Evolutionary conservation across 129 eudicot species (phyloP).

Genomic region (Flaveria brownii): DNA sequence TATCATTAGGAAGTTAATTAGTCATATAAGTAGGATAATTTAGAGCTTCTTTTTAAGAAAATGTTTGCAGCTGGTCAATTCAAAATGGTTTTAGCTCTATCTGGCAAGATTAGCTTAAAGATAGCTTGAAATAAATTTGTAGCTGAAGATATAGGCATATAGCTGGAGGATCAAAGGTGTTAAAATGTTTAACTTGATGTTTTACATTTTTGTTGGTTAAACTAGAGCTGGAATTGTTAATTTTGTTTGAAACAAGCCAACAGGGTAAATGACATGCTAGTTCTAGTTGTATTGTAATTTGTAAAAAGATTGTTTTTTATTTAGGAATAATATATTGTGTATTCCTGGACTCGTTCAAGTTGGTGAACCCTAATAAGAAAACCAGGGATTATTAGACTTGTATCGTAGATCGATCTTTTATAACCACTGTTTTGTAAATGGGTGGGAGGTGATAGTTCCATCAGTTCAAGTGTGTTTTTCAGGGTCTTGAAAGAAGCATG

Average conservation of each 20-base stretch:
- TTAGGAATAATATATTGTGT: not conserved
- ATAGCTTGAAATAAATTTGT: not conserved
- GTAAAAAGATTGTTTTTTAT: not conserved
- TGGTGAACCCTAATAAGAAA: not conserved
- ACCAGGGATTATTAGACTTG: not conserved
- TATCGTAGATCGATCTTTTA: not conserved
- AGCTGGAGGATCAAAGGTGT: not conserved
- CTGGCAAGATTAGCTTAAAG: not conserved
- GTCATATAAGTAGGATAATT: constrained; percentile 16
- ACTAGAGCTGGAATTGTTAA: not conserved
- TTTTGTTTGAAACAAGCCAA: not conserved
- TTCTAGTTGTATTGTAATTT: not conserved
- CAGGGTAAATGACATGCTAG: not conserved
- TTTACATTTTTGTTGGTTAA: not conserved
- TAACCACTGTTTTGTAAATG: not conserved
- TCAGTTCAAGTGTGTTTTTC: not conserved
- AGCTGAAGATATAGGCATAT: not conserved
- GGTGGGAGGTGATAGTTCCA: constrained; percentile 9
- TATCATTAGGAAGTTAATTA: not conserved
- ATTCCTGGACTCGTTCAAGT: not conserved
- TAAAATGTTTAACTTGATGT: not conserved
- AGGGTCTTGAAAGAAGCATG: not conserved
- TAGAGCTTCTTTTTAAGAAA: not conserved
- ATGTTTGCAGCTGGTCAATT: constrained; percentile 1
- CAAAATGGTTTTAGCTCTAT: not conserved